phyloP scores from a whole-genome alignment of 2,329 filamentous ascomycete species.

The Lachnellula cervina region DNA sequence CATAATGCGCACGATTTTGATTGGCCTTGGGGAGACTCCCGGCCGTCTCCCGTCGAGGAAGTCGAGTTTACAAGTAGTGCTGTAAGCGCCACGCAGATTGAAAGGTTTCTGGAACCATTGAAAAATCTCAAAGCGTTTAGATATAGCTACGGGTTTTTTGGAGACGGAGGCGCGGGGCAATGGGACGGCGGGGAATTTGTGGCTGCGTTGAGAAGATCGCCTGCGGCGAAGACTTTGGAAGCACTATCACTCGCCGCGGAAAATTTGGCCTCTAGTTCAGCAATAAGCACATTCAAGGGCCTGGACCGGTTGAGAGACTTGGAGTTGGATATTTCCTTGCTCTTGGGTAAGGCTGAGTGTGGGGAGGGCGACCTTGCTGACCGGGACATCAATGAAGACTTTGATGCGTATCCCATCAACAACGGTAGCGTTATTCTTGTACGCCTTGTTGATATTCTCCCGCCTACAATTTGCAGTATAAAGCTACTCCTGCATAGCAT shows the following conservation, averaged over 20 bases:
- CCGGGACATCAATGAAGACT: not conserved
- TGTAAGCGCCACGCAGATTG: not conserved
- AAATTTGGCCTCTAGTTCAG: not conserved
- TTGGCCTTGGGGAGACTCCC: not conserved
- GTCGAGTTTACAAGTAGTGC: not conserved
- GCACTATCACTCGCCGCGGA: not conserved
- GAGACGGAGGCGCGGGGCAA: not conserved
- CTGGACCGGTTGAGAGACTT: not conserved
- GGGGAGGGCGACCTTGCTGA: not conserved
- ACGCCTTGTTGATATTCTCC: not conserved
- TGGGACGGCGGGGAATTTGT: not conserved
- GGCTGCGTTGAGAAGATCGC: not conserved
- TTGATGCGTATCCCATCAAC: not conserved
- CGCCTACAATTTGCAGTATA: not conserved
- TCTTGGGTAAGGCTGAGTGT: not conserved
- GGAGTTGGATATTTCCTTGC: not conserved
- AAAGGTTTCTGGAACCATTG: not conserved
- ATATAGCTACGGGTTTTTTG: not conserved
- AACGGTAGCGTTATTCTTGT: not conserved
- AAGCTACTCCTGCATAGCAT: not conserved
- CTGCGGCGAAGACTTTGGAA: not conserved
- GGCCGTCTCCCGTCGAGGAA: not conserved
- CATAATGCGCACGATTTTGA: not conserved
- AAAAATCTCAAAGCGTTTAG: not conserved
- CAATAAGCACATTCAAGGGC: not conserved